Evolutionary conservation across 176 grass and related monocot genomes (phyloP).

Genomic region (Dendrocalamus sinicus): DNA sequence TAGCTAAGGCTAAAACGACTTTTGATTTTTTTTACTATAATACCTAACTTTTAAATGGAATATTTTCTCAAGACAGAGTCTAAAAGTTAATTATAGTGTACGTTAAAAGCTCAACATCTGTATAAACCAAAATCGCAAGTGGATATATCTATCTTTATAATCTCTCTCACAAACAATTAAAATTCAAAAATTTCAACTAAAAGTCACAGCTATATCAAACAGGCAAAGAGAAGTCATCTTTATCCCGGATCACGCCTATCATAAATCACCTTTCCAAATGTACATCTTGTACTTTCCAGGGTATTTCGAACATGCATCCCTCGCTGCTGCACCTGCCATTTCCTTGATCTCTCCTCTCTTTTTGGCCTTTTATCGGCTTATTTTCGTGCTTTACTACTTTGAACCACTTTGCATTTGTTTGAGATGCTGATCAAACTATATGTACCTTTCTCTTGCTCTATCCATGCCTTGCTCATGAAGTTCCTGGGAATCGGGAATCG

Average conservation of each 20-base stretch:
- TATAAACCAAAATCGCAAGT: no score
- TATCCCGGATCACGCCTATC: background rate
- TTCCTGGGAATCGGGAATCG: constrained; percentile 34
- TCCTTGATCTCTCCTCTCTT: constrained; percentile 32
- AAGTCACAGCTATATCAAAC: no score
- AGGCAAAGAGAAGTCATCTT: background rate
- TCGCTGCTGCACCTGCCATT: background rate
- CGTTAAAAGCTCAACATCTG: no score
- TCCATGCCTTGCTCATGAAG: constrained; percentile 46
- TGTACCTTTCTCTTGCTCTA: constrained; percentile 47
- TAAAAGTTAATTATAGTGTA: no score
- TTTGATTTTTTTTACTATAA: no score
- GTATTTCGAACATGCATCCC: background rate
- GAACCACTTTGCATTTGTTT: background rate
- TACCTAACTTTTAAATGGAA: no score
- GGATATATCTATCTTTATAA: no score
- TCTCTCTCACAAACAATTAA: no score
- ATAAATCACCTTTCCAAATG: constrained; percentile 11
- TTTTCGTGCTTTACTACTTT: background rate
- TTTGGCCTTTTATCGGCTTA: constrained; percentile 16
- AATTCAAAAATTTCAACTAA: no score
- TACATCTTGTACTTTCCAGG: background rate
- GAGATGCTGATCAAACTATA: constrained; percentile 17
- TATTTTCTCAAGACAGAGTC: no score
- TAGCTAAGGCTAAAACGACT: background rate